Percentiles rank a stretch among this genome's conserved stretches.
These are phyloP conservation scores for Diaporthe vaccinii DNA, from an alignment of 2,329 filamentous ascomycete genomes.

Conservation along the genomic window DNA sequence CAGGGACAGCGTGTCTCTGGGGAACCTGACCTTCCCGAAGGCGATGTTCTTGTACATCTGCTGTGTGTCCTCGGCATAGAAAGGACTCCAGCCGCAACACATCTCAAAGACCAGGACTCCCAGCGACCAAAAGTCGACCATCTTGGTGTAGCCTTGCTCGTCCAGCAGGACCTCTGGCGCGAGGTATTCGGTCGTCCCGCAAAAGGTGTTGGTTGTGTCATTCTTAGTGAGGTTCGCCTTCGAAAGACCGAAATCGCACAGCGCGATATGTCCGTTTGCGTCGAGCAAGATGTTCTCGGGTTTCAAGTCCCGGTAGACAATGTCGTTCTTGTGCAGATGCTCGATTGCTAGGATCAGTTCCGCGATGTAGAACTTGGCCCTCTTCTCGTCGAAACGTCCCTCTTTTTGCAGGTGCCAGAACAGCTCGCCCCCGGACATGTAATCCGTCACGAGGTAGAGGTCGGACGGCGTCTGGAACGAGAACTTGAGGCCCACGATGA, in stretches of 20 bases:
- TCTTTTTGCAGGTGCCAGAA: slow-evolving; percentile 99
- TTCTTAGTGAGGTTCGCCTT: slow-evolving; percentile 98
- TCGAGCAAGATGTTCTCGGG: slow-evolving; percentile 98
- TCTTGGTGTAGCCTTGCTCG: slow-evolving; percentile 98
- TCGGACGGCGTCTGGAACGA: slow-evolving; percentile 98
- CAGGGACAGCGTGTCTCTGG: slow-evolving; percentile 91
- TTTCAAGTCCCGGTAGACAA: slow-evolving; percentile 97
- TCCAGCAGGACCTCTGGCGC: slow-evolving; percentile 95
- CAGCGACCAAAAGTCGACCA: slow-evolving; percentile 99
- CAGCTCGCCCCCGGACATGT: slow-evolving; percentile 98
- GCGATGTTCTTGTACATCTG: slow-evolving; percentile 99
- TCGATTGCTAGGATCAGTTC: slow-evolving; percentile 96
- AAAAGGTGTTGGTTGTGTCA: slow-evolving; percentile 98
- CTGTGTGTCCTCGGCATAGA: slow-evolving; percentile 98
- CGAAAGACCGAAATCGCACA: slow-evolving; percentile 97
- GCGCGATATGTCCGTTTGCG: slow-evolving; percentile 96
- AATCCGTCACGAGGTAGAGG: slow-evolving; percentile 97
- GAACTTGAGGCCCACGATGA: slow-evolving; percentile 98
- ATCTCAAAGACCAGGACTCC: slow-evolving; percentile 99
- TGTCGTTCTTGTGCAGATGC: slow-evolving; percentile 95
- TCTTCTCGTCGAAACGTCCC: slow-evolving; percentile 92
- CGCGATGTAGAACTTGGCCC: slow-evolving; percentile 98
- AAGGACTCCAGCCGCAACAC: slow-evolving; percentile 99
- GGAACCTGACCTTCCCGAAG: slow-evolving; percentile 97
- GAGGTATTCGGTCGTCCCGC: slow-evolving; percentile 96